Evolutionary conservation across 2,329 filamentous ascomycete species (phyloP).

Genomic region (Colletotrichum navitas): DNA sequence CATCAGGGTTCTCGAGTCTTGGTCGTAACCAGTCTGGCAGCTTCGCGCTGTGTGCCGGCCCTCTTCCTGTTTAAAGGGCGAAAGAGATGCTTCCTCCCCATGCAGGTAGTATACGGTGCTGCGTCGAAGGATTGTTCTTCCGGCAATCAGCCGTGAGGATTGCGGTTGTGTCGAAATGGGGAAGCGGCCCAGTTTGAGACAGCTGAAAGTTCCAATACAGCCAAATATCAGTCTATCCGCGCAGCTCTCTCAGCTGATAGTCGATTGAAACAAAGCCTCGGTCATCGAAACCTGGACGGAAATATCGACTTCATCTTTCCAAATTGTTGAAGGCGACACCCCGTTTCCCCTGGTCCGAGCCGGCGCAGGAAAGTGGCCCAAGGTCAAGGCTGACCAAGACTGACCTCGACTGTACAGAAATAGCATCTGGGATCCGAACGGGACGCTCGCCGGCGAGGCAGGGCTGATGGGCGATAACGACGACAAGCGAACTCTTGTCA

Average conservation of each 20-base stretch:
- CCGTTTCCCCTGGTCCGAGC: background rate
- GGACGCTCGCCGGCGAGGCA: background rate
- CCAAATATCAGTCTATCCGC: background rate
- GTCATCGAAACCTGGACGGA: background rate
- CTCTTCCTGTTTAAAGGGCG: background rate
- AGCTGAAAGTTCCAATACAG: background rate
- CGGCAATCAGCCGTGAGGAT: background rate
- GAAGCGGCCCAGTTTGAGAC: no score
- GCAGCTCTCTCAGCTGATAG: background rate
- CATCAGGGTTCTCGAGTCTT: slow-evolving; percentile 41
- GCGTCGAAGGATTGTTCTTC: no score
- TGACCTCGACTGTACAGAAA: no score
- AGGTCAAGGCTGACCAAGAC: no score
- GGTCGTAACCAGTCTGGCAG: background rate
- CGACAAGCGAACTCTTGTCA: no score
- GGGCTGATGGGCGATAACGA: background rate
- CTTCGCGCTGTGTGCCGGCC: background rate
- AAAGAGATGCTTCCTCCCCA: background rate
- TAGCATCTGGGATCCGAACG: background rate
- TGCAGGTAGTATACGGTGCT: no score
- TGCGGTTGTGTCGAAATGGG: background rate
- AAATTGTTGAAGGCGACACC: background rate
- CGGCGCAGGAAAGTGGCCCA: background rate
- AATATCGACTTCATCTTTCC: background rate
- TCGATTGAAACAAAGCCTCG: background rate